Percentiles rank a stretch among this genome's conserved stretches.
Conservation (phyloP, 73 alveolate genomes). For the Paramecium caudatum region DNA sequence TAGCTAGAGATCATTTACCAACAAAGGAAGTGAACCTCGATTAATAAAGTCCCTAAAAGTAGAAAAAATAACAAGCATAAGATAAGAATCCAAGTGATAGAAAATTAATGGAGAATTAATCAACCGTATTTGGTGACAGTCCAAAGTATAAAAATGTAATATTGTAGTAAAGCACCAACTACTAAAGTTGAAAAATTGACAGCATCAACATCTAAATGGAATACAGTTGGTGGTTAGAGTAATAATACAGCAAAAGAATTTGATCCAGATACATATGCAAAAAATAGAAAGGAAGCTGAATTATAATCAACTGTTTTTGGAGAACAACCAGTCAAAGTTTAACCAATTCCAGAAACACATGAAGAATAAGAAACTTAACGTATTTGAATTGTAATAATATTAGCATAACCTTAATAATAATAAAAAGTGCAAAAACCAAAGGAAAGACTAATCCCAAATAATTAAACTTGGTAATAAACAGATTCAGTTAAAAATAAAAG, state of each 20-base stretch:
- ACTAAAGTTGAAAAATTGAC: slow-evolving; percentile 38
- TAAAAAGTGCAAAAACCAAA: slow-evolving; percentile 44
- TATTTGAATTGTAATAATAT: not conserved
- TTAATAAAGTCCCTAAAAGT: not conserved
- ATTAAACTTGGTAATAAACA: slow-evolving; percentile 66
- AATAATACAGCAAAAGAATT: slow-evolving; percentile 28
- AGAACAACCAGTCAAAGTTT: not conserved
- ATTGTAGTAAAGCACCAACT: not conserved
- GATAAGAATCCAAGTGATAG: slow-evolving; percentile 40
- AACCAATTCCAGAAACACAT: slow-evolving; percentile 37
- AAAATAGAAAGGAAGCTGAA: slow-evolving; percentile 54
- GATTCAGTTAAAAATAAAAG: slow-evolving; percentile 55
- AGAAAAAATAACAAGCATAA: slow-evolving; percentile 23
- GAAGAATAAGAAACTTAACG: slow-evolving; percentile 42
- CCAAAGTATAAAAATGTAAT: slow-evolving; percentile 11
- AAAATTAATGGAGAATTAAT: slow-evolving; percentile 28
- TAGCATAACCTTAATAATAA: slow-evolving; percentile 13
- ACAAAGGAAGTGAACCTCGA: slow-evolving; percentile 21
- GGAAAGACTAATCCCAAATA: slow-evolving; percentile 62
- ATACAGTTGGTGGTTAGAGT: slow-evolving; percentile 45
- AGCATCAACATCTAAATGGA: slow-evolving; percentile 69
- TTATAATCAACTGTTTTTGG: slow-evolving; percentile 59
- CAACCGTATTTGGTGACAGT: slow-evolving; percentile 60
- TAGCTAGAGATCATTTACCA: slow-evolving; percentile 59
- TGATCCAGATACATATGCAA: slow-evolving; percentile 69